Percentiles rank a stretch among this genome's conserved stretches.
Conservation (phyloP, 345 rosid genomes). For the Heritiera fomes region DNA sequence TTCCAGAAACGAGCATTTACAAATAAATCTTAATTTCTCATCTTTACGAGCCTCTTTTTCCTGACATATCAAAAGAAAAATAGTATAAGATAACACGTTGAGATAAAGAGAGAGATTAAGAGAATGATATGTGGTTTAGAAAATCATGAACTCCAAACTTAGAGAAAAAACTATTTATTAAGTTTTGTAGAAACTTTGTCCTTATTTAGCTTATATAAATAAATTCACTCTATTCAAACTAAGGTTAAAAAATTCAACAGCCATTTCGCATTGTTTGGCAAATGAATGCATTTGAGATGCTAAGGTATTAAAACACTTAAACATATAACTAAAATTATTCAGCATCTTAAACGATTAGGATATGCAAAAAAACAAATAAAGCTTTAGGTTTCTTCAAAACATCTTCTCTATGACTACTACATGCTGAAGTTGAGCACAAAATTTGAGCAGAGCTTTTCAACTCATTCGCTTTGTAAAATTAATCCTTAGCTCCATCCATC, state of each 20-base stretch:
- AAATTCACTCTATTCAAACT: neutral
- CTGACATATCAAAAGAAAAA: constrained; percentile 45
- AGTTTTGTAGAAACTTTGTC: neutral
- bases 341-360: no score
- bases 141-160: neutral
- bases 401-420: neutral
- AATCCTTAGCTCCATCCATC: neutral
- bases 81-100: neutral
- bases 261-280: neutral
- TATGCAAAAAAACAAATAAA: neutral
- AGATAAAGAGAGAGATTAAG: neutral
- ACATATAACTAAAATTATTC: no score
- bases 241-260: neutral
- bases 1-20: constrained; percentile 96
- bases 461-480: neutral
- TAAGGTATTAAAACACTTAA: no score
- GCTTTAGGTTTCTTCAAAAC: neutral
- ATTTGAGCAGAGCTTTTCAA: neutral
- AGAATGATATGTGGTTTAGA: neutral
- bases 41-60: constrained; percentile 85
- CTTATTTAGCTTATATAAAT: neutral
- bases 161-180: constrained; percentile 3
- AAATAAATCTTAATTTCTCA: constrained; percentile 72
- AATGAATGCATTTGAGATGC: neutral
- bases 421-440: neutral